Percentiles rank a stretch among this genome's conserved stretches.
Evolutionary conservation across 129 eudicot genomes (phyloP).

Genomic region (Dittrichia graveolens): DNA sequence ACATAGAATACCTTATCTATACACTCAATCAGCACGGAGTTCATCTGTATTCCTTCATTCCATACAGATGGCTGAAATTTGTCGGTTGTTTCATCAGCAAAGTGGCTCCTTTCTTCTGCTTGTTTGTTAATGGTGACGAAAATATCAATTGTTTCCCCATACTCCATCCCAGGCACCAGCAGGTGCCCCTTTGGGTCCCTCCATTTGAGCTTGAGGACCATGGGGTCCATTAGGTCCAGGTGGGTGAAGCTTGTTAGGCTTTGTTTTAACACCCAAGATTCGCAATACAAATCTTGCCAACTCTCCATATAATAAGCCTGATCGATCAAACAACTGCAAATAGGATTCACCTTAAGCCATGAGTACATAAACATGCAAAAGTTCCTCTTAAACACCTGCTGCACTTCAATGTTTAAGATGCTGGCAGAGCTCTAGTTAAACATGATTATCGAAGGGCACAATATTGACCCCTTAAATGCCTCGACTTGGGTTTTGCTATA

Average conservation of each 20-base stretch:
- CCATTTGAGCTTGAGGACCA: slow-evolving; percentile 50
- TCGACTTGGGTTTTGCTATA: no score
- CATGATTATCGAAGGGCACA: no score
- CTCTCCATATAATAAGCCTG: slow-evolving; percentile 85
- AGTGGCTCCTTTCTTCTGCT: slow-evolving; percentile 16
- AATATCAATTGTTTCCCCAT: slow-evolving; percentile 63
- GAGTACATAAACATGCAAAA: not conserved
- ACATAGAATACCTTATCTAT: slow-evolving; percentile 38
- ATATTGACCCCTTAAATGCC: no score
- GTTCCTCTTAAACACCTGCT: no score
- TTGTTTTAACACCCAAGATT: slow-evolving; percentile 66
- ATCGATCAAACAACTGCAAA: slow-evolving; percentile 83
- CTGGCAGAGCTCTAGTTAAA: no score
- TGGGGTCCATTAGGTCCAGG: slow-evolving; percentile 65
- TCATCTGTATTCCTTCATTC: slow-evolving; percentile 16
- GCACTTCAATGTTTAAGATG: no score
- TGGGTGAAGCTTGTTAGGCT: slow-evolving; percentile 61
- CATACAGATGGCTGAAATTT: slow-evolving; percentile 19
- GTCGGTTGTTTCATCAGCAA: not conserved
- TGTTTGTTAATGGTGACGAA: slow-evolving; percentile 4
- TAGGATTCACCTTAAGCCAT: not conserved
- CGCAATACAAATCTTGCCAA: slow-evolving; percentile 84
- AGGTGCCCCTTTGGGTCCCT: slow-evolving; percentile 83
- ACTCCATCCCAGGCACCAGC: slow-evolving; percentile 84
- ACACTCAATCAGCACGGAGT: slow-evolving; percentile 29